These are phyloP conservation scores for Moricandia arvensis DNA, from an alignment of 345 rosid species.

Conservation along the genomic window DNA sequence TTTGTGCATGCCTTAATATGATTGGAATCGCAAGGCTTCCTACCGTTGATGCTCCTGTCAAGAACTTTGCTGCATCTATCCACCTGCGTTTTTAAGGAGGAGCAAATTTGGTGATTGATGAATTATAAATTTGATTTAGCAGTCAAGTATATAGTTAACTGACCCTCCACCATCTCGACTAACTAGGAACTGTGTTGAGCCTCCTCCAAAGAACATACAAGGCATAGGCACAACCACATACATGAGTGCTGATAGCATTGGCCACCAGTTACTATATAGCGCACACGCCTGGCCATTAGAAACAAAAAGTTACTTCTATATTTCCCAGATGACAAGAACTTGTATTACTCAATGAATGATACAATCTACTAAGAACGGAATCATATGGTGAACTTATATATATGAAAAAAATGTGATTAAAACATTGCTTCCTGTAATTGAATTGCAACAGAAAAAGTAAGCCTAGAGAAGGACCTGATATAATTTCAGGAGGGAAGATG, in stretches of 20 bases:
- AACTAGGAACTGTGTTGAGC: conserved; percentile 78
- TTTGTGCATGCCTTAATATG: conserved; percentile 82
- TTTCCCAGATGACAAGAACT: not conserved
- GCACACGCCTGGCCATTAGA: conserved; percentile 72
- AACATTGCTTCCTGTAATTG: not conserved
- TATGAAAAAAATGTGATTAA: not conserved
- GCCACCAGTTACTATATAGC: conserved; percentile 95
- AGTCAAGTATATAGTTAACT: conserved; percentile 34
- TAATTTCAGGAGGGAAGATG: not conserved
- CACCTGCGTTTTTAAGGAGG: conserved; percentile 49
- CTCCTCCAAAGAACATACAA: conserved; percentile 96
- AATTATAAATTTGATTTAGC: not conserved
- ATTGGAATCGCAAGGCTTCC: conserved; percentile 94
- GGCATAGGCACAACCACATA: conserved; percentile 96
- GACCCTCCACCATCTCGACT: conserved; percentile 98
- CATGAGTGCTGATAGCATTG: conserved; percentile 97
- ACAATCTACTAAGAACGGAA: not conserved
- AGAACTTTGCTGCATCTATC: conserved; percentile 96
- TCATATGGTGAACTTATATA: conserved; percentile 6
- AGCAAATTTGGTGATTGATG: not conserved
- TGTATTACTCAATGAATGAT: not conserved
- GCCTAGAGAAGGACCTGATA: not conserved
- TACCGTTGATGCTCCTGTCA: conserved; percentile 84
- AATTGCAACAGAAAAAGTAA: not conserved
- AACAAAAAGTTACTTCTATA: not conserved